A percentile compares a stretch with the other conserved stretches of the same genome.
Conservation (phyloP, 495 filamentous ascomycete genomes). For the Penicillium maclennaniae region DNA sequence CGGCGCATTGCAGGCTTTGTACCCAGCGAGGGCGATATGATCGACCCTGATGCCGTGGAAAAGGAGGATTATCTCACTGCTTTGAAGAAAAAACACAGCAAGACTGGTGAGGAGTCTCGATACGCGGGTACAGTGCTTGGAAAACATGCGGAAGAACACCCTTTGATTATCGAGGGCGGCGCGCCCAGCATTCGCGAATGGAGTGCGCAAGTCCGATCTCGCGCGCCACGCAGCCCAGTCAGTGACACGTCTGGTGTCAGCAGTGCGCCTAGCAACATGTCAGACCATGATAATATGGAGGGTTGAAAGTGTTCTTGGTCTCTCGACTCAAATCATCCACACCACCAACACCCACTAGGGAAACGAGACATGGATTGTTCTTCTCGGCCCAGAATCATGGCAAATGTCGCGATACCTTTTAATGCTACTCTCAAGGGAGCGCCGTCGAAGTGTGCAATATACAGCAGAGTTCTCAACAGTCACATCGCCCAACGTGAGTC, state of each 20-base stretch:
- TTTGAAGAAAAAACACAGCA: conserved; percentile 81
- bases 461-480: neutral
- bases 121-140: conserved; percentile 79
- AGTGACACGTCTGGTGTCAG: conserved; percentile 43
- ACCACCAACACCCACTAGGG: neutral
- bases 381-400: too few relatives aligned
- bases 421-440: neutral
- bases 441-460: neutral
- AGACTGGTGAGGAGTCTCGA: conserved; percentile 74
- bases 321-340: neutral
- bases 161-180: conserved; percentile 69
- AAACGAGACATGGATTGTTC: neutral
- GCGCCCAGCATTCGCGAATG: conserved; percentile 65
- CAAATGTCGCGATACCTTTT: neutral
- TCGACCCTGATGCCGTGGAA: conserved; percentile 44
- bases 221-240: conserved; percentile 25
- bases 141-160: conserved; percentile 60
- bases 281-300: conserved; percentile 39
- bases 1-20: conserved; percentile 58
- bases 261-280: conserved; percentile 42
- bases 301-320: conserved; percentile 21
- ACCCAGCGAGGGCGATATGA: conserved; percentile 42
- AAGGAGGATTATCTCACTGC: conserved; percentile 72
- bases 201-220: conserved; percentile 41
- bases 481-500: neutral